Conservation (phyloP, 345 rosid genomes). For the Mangifera indica region DNA sequence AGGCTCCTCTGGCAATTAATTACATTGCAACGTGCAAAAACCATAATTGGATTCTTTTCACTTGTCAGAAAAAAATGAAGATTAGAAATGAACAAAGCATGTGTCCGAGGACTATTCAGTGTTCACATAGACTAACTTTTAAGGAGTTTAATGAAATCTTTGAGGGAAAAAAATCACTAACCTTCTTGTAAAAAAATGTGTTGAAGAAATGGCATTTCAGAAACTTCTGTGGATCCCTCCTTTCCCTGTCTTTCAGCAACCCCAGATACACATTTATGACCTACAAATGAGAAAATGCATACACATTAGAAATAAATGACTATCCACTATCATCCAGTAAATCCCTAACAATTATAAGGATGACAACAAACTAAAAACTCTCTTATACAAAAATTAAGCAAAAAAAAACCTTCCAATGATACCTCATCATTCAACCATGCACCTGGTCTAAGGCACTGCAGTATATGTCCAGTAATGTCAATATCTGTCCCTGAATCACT, state of each 20-base stretch:
- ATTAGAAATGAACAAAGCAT: not conserved
- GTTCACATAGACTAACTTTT: not conserved
- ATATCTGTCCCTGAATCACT: constrained; percentile 61
- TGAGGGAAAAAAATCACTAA: constrained; percentile 22
- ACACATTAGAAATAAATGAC: constrained; percentile 16
- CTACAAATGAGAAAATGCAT: constrained; percentile 40
- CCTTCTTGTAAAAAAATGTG: constrained; percentile 97
- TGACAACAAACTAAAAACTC: constrained; percentile 8
- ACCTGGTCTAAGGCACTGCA: constrained; percentile 72
- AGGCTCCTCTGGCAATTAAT: not conserved
- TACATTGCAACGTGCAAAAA: not conserved
- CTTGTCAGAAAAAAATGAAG: not conserved
- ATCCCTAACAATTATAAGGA: not conserved
- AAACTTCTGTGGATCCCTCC: constrained; percentile 79
- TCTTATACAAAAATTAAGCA: constrained; percentile 5
- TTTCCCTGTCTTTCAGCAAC: constrained; percentile 92
- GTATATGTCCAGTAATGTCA: constrained; percentile 60
- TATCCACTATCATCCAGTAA: not conserved
- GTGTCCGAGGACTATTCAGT: not conserved
- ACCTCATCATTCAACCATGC: constrained; percentile 99
- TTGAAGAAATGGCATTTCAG: constrained; percentile 91
- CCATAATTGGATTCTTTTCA: not conserved
- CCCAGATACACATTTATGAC: constrained; percentile 86
- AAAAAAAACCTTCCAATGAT: constrained; percentile 10
- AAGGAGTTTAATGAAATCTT: not conserved